Base-by-base conservation (phyloP, 2,329 filamentous ascomycete genomes). In the Clonostachys chloroleuca region DNA sequence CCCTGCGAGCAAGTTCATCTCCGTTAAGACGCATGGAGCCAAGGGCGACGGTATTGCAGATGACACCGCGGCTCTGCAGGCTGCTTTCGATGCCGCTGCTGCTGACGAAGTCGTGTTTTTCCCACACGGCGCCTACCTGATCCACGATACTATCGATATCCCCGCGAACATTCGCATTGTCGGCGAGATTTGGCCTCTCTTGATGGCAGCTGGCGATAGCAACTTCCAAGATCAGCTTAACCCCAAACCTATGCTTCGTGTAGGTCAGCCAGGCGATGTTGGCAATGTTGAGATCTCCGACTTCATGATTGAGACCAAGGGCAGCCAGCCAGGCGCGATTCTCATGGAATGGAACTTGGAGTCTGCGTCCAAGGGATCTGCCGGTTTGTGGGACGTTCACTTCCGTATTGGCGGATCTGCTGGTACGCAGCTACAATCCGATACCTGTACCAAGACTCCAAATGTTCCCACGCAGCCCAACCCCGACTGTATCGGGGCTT, bases 31-130 rank as follows among this genome's bases (percentile, higher is more conserved):
- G 40, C 77, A 78, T 43, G 92, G 92, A 49, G 91, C 90, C 59
- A 89, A 84, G 70, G 94, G 94, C 59, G 92, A 99, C 59, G 94
- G 92, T 44, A 67, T 72, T 20, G 89, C 90, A 1, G 92, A 97
- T 57, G 94, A 97, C 60, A 96, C 92, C 14, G 80, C 77, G 7
- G 87, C 86, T 17, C 86, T 97, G 59, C 91, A 96, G 66, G 78
- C 80, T 47, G 76, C 91, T 44, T 81, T 97, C 54, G 74, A 94
- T 64, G 80, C 70, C 49, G 81, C 82, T 40, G 77, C 76, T 13
- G 63, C 79, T 1, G 81, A 81, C 52, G 76, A 51, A 42, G 45
- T 59, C 13, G 51, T 51, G 13, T 59, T 53, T 47, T 60, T 65
- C 49, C 59, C 58, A 0, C 57, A 56, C 2, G 60, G 60, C 10